A percentile compares a stretch with the other conserved stretches of the same genome.
Conservation (phyloP, 768 basidiomycete genomes). For the Agaricus sinodeliciosus region DNA sequence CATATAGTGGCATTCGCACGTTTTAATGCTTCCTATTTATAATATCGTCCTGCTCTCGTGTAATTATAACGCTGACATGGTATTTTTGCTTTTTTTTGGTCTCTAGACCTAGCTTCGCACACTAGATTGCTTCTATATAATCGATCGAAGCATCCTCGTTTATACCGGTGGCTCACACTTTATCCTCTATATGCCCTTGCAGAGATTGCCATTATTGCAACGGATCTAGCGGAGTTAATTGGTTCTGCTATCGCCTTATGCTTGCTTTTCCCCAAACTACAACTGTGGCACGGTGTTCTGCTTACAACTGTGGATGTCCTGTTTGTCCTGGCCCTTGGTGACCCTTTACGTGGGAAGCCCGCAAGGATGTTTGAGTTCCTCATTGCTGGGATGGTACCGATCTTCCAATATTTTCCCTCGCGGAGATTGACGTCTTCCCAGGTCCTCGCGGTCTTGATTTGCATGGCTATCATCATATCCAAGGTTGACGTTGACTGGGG, state of each 20-base stretch:
- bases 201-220: conserved; percentile 70
- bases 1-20: too few relatives aligned
- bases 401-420: neutral
- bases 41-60: neutral
- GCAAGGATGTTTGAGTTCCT: conserved; percentile 63
- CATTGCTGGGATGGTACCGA: conserved; percentile 54
- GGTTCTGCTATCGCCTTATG: conserved; percentile 78
- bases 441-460: conserved; percentile 69
- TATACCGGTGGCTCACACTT: conserved; percentile 52
- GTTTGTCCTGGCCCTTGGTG: conserved; percentile 62
- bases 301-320: conserved; percentile 66
- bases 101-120: conserved; percentile 44
- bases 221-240: conserved; percentile 77
- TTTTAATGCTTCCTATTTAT: neutral
- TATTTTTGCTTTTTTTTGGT: neutral
- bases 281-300: conserved; percentile 66
- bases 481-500: conserved; percentile 68
- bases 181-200: conserved; percentile 62
- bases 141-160: conserved; percentile 48
- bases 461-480: conserved; percentile 72
- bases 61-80: conserved; percentile 10
- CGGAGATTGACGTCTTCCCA: conserved; percentile 14
- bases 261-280: conserved; percentile 62
- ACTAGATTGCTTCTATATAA: conserved; percentile 61
- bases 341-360: conserved; percentile 61